Conservation (phyloP, 2,329 filamentous ascomycete genomes). For the Alternaria dauci region DNA sequence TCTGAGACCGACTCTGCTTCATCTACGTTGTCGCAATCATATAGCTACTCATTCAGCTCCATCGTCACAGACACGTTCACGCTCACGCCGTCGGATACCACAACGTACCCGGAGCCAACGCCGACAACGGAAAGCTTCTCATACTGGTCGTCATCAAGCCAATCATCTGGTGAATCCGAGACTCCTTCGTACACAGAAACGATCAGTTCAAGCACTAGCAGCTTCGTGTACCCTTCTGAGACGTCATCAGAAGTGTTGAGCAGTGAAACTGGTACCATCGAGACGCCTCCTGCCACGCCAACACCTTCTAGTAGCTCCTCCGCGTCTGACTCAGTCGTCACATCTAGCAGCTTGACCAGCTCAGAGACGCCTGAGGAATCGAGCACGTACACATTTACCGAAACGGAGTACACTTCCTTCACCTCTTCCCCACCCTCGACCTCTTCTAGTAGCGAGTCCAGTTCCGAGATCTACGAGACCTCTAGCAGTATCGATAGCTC, state of each 20-base stretch:
- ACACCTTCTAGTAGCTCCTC: background rate
- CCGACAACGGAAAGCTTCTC: constrained; percentile 3
- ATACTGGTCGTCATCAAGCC: background rate
- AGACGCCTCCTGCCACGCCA: background rate
- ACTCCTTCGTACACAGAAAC: background rate
- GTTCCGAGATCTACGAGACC: background rate
- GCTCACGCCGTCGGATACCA: background rate
- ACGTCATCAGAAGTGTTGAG: constrained; percentile 3
- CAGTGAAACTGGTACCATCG: constrained; percentile 1
- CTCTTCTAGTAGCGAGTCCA: background rate
- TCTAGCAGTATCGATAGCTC: background rate
- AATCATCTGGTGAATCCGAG: background rate
- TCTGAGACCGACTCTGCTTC: constrained; percentile 1
- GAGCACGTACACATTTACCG: background rate
- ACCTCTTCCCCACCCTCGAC: background rate
- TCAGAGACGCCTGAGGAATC: background rate
- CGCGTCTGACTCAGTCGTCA: too few relatives aligned
- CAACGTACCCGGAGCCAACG: background rate
- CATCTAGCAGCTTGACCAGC: background rate
- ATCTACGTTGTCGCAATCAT: background rate
- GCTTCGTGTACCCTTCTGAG: background rate
- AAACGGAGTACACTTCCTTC: background rate
- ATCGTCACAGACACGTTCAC: background rate
- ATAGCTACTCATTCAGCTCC: background rate
- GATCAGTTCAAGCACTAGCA: background rate